Evolutionary conservation across 192 early-diverging fungal species (phyloP), one percentile per base, ranked within the genome.

Genomic region (Podila clonocystis): DNA sequence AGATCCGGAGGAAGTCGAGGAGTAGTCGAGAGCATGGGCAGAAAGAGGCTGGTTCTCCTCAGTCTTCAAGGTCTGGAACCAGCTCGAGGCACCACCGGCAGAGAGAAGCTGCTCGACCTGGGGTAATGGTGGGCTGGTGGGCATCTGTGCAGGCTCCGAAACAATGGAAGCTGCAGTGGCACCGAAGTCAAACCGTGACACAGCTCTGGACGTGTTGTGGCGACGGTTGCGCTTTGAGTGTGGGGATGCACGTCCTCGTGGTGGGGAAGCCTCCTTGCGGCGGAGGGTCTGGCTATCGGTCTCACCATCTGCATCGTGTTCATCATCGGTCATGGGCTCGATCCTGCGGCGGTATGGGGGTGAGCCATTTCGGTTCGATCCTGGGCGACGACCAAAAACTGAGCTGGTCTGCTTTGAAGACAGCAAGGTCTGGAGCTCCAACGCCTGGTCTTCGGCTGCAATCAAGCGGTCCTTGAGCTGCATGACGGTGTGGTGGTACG

Each of bases 31-130:
- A 15, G 22, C 57, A 45, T 48, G 31, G 9, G 77, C 77, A 20
- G 77, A 73, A 3, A 80, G 41, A 30, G 77, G 77, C 52, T 72
- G 70, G 62, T 33, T 80, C 70, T 80, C 77, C 26, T 72, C 71
- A 1, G 77, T 80, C 70, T 80, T 80, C 62, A 80, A 60, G 49
- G 31, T 73, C 62, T 80, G 77, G 70, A 80, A 80, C 77, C 77
- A 80, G 34, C 65, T 68, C 8, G 70, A 80, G 24, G 77, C 77
- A 28, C 77, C 77, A 1, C 77, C 71, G 9, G 70, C 19, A 11
- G 77, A 67, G 15, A 72, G 60, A 49, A 72, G 20, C 60, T 72
- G 76, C 52, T 80, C 77, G 0, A 73, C 76, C 38, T 80, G 70
- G 57, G 76, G 76, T 1, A 80, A 38, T 24, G 65, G 65, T 34